Percentiles rank a stretch among this genome's conserved stretches.
phyloP scores from a whole-genome alignment of 2,329 filamentous ascomycete genomes.

The Thermothelomyces thermophilus region DNA sequence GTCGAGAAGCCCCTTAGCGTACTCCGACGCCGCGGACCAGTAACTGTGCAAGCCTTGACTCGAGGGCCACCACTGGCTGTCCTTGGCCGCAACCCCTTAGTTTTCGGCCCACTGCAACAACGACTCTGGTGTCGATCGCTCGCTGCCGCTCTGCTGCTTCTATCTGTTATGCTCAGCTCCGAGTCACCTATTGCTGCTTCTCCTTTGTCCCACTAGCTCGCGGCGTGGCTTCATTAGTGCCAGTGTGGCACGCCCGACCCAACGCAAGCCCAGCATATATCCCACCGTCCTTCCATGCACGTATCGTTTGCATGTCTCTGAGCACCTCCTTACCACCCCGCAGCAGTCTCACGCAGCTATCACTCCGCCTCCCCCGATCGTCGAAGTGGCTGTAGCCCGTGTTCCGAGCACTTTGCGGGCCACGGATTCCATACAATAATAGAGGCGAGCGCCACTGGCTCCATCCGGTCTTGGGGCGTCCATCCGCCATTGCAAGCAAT shows the following conservation, averaged over 20 bases:
- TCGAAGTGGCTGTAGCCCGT: conserved; percentile 11
- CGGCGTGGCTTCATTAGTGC: conserved; percentile 15
- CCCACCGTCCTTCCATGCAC: conserved; percentile 8
- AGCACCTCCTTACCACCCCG: neutral
- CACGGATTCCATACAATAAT: conserved; percentile 1
- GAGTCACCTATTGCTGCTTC: conserved; percentile 14
- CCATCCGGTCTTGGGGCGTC: neutral
- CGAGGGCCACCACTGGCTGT: conserved; percentile 36
- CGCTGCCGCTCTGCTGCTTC: conserved; percentile 20
- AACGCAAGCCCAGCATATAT: conserved; percentile 15
- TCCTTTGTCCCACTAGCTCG: conserved; percentile 6
- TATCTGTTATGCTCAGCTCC: conserved; percentile 20
- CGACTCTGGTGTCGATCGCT: conserved; percentile 26
- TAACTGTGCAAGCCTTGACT: conserved; percentile 31
- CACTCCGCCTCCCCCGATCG: neutral
- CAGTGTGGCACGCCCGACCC: conserved; percentile 9
- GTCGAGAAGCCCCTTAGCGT: conserved; percentile 30
- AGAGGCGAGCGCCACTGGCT: conserved; percentile 2
- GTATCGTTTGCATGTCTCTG: conserved; percentile 13
- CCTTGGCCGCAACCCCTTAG: conserved; percentile 31
- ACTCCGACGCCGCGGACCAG: conserved; percentile 31
- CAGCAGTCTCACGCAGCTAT: neutral
- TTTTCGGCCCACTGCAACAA: conserved; percentile 23
- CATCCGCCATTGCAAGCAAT: neutral
- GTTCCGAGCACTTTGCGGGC: neutral